Percentiles rank a stretch among this genome's conserved stretches.
Conservation (phyloP, 2,329 filamentous ascomycete genomes). For the Thielaviopsis populi region DNA sequence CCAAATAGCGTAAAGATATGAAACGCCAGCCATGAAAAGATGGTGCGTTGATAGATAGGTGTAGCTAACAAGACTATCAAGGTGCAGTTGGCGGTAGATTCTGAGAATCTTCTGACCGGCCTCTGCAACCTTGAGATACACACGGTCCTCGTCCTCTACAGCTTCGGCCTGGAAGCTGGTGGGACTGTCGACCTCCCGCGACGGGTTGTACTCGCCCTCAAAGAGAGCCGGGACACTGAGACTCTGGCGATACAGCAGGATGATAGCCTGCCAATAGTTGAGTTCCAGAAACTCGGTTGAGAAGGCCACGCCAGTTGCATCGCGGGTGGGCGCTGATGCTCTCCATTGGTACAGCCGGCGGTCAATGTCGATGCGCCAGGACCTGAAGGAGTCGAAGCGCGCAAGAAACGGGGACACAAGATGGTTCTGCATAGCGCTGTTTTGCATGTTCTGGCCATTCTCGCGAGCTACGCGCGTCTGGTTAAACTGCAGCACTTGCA, state of each 20-base stretch:
- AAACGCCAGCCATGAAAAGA: conserved; percentile 92
- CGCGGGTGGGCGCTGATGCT: conserved; percentile 57
- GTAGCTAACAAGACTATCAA: conserved; percentile 82
- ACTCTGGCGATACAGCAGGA: conserved; percentile 89
- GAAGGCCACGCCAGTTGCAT: conserved; percentile 76
- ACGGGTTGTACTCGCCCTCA: conserved; percentile 58
- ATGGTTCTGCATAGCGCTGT: conserved; percentile 61
- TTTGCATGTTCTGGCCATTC: conserved; percentile 46
- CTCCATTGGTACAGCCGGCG: conserved; percentile 75
- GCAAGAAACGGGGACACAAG: conserved; percentile 74
- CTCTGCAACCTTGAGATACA: conserved; percentile 89
- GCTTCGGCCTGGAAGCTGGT: conserved; percentile 46
- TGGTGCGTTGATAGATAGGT: conserved; percentile 93
- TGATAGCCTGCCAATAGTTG: conserved; percentile 95
- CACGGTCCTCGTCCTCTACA: conserved; percentile 70
- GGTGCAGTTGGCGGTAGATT: conserved; percentile 77
- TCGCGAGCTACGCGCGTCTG: conserved; percentile 67
- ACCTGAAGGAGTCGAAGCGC: conserved; percentile 69
- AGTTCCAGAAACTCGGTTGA: conserved; percentile 80
- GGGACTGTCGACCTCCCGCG: conserved; percentile 48
- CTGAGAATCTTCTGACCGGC: conserved; percentile 86
- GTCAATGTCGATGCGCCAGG: conserved; percentile 82
- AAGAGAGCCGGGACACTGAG: conserved; percentile 73
- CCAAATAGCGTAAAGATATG: conserved; percentile 95
- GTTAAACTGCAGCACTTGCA: conserved; percentile 85